Conservation (phyloP, 2,329 filamentous ascomycete species). For the Beauveria brongniartii region DNA sequence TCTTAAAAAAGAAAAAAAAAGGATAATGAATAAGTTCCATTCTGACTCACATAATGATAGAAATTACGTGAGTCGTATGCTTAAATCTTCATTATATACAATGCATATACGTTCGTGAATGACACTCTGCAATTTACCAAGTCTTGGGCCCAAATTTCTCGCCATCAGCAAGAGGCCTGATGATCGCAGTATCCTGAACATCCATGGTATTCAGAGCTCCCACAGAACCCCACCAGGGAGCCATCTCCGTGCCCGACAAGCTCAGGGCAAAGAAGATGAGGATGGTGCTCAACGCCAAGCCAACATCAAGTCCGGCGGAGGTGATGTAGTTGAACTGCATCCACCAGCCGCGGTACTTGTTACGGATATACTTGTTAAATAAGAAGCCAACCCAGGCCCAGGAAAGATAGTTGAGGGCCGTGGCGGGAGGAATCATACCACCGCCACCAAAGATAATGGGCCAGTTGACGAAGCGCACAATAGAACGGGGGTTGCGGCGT, state of each 20-base stretch:
- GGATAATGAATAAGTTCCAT: not conserved
- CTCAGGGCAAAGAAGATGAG: constrained; percentile 38
- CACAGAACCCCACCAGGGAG: constrained; percentile 40
- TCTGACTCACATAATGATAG: not conserved
- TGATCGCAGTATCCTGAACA: constrained; percentile 16
- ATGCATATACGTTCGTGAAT: not conserved
- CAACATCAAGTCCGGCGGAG: constrained; percentile 46
- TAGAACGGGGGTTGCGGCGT: constrained; percentile 33
- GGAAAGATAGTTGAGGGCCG: constrained; percentile 41
- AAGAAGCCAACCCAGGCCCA: constrained; percentile 45
- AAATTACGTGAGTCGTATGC: not conserved
- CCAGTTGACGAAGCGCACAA: constrained; percentile 38
- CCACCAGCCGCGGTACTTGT: constrained; percentile 44
- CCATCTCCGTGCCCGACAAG: constrained; percentile 33
- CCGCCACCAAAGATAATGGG: constrained; percentile 42
- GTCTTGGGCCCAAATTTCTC: constrained; percentile 18
- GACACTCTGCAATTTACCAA: constrained; percentile 14
- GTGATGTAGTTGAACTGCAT: constrained; percentile 47
- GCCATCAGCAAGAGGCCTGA: constrained; percentile 19
- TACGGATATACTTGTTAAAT: constrained; percentile 43
- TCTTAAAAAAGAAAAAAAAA: too few species aligned
- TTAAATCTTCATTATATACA: not conserved
- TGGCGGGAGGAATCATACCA: constrained; percentile 41
- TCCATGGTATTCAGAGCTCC: constrained; percentile 25
- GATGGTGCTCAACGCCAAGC: constrained; percentile 44